These are phyloP conservation scores for Eudorina sp. DNA, from an alignment of 139 green algal genomes.

Conservation along the genomic window DNA sequence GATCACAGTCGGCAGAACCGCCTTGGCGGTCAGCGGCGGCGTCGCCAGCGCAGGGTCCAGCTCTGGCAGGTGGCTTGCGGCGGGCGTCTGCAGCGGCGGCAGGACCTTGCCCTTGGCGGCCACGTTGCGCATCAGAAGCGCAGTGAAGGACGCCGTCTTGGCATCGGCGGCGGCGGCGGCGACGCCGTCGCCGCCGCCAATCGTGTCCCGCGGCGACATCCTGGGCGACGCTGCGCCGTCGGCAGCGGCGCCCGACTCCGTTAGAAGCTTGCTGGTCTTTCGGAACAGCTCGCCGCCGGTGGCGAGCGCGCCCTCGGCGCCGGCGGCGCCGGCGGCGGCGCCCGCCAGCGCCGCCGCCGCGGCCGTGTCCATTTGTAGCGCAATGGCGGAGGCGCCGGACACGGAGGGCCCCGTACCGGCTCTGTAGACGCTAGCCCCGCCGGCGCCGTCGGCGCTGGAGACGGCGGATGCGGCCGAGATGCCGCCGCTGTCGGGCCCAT, in stretches of 20 bases:
- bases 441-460: not conserved
- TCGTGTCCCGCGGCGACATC: too few species aligned
- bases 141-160: not conserved
- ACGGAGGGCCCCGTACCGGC: not conserved
- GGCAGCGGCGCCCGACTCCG: not conserved
- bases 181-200: too few species aligned
- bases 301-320: not conserved
- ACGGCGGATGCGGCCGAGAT: too few species aligned
- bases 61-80: not conserved
- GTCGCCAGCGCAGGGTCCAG: not conserved
- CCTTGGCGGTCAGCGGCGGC: not conserved
- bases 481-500: too few species aligned
- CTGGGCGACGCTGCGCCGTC: not conserved
- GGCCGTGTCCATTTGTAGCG: not conserved
- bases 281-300: not conserved
- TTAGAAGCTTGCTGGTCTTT: not conserved
- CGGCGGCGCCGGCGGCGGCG: not conserved
- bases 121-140: slow-evolving; percentile 2
- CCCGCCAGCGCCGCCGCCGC: not conserved
- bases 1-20: not conserved
- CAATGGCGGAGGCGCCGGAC: not conserved
- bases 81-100: not conserved
- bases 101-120: not conserved
- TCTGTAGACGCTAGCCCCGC: not conserved
- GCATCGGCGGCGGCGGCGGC: not conserved